Conservation (phyloP, 352 stramenopile species). For the Phytopythium sindhum region DNA sequence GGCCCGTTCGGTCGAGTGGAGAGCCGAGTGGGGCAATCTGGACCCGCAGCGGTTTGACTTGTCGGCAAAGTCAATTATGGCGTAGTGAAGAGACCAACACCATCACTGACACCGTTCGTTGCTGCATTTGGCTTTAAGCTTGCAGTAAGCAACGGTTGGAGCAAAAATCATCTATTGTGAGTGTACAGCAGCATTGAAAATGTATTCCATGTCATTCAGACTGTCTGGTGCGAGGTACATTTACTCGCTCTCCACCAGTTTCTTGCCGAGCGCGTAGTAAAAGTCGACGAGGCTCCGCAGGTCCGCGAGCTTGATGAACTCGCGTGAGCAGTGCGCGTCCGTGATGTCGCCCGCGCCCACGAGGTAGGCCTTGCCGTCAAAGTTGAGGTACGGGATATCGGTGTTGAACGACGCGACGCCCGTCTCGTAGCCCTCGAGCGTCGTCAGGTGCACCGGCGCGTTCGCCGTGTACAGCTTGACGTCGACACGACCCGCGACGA, state of each 20-base stretch:
- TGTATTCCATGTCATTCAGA: neutral
- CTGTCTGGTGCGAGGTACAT: neutral
- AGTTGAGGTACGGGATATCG: constrained; percentile 87
- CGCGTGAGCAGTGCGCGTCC: constrained; percentile 66
- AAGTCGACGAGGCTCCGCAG: constrained; percentile 58
- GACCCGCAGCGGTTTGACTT: constrained; percentile 68
- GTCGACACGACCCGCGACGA: constrained; percentile 51
- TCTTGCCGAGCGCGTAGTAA: constrained; percentile 70
- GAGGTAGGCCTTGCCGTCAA: constrained; percentile 74
- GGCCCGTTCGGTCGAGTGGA: constrained; percentile 40
- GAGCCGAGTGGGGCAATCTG: constrained; percentile 47
- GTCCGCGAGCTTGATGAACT: constrained; percentile 72
- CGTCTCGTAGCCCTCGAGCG: constrained; percentile 82
- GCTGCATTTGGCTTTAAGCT: too few species aligned
- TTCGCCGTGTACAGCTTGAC: constrained; percentile 87
- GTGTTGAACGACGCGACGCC: constrained; percentile 88
- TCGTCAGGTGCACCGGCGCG: constrained; percentile 68
- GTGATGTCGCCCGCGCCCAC: constrained; percentile 74
- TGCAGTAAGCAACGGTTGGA: too few species aligned
- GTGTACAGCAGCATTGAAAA: too few species aligned
- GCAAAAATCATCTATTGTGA: too few species aligned
- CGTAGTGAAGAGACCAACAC: neutral
- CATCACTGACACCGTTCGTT: too few species aligned
- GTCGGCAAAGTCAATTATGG: constrained; percentile 7
- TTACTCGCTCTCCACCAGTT: constrained; percentile 49